Base-by-base conservation (phyloP, 345 rosid species). In the Populus davidiana region DNA sequence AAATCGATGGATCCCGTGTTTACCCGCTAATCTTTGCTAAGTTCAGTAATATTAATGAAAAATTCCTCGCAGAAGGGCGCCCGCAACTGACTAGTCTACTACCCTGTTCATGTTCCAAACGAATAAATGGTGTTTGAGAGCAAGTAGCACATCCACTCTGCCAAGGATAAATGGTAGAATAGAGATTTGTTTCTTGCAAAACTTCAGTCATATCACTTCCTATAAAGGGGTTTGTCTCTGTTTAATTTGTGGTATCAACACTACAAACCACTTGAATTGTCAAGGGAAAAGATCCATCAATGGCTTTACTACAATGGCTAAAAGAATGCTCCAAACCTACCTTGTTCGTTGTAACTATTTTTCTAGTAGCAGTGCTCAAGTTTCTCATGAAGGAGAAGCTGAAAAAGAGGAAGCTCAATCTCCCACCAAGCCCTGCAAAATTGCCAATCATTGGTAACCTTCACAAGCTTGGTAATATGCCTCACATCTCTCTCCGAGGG, bases 241-340 rank as follows among this genome's bases (percentile, higher is more conserved):
- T 20, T 52, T 3, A 56, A n/a, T 56, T 56, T n/a, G 13, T n/a
- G 11, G 11, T 1, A 20, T 54, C 5, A 21, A 8, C 62, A 54
- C 62, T 2, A 33, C 36, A 33, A 8, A 7, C 62, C 1, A n/a
- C 10, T 8, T 20, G 62, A 21, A 7, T 8, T 21, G 63, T 56
- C 29, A 1, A 56, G 63, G 29, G 63, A 25, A 23, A 10, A 56
- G 29, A 56, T 56, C 63, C 63, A n/a, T 6, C 8, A 16, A 83
- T 85, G 88, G 79, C 84, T 63, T 69, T 69, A 50, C 76, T 75
- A 35, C 80, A 76, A 79, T 80, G 85, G 87, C 83, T 80, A 52
- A 12, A 69, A 20, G 77, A 78, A 25, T 4, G 69, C 39, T 61
- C 68, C 69, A 70, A 27, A 6, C 54, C 75, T 18, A 54, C 35